Evolutionary conservation across 176 grass and related monocot species (phyloP), one percentile per base, ranked within the genome.

Genomic region (Bothriochloa decipiens): DNA sequence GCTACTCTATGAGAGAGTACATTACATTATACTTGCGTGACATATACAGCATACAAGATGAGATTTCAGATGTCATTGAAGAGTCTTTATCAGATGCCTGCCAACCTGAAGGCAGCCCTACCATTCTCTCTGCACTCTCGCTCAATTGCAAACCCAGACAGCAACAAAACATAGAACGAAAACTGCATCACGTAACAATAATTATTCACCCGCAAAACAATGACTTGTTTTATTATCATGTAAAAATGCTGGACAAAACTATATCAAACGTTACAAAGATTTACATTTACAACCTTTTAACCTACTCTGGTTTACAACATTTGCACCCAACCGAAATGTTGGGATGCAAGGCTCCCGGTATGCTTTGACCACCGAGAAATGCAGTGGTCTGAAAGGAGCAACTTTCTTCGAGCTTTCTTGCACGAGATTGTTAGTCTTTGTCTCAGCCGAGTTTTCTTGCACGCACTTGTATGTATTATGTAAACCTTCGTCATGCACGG

Each of bases 381-480:
- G 12, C 11, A 67, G 36, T 16, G 49, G 65, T 57, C 40, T 8
- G 16, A 55, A 68, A 4, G 32, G 26, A 17, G 20, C 25, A 18
- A 9, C 13, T 55, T 65, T 58, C 65, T 25, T 10, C 1, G 37
- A 50, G 23, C 39, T 67, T 55, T 82, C 74, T 58, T 78, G 74
- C 58, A 67, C 58, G 22, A 68, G 35, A 70, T 62, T 64, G 65
- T 33, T 18, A 14, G 28, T 63, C 25, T 17, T 22, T 15, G 16
- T 36, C 42, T 35, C 26, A 57, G 36, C 35, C 28, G 7, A 78
- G 68, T 41, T 78, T 35, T 77, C 78, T 25, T 86, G 20, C 55
- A 77, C 22, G 71, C 15, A 47, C 25, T 11, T 29, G 75, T 29
- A 64, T 76, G 70, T 79, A 23, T 78, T 82, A 79, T 86, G 49